Conservation (phyloP, 2,329 filamentous ascomycete genomes). For the Botryosphaeria dothidea region DNA sequence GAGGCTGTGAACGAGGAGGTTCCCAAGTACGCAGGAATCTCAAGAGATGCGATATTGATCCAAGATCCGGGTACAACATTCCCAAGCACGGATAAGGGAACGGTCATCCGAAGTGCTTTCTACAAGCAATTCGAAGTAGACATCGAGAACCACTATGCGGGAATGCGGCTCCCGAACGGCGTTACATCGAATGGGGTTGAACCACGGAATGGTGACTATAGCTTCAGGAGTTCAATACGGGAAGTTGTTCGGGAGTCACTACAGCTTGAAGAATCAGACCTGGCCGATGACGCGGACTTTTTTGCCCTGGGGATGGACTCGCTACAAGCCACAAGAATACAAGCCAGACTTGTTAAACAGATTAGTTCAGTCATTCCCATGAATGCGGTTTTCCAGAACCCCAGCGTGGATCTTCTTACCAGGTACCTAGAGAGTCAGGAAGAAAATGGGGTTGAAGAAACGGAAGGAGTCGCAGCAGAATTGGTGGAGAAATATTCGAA, state of each 20-base stretch:
- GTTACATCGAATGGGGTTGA: conserved; percentile 21
- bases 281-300: conserved; percentile 48
- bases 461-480: not conserved
- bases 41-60: conserved; percentile 55
- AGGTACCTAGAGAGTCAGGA: not conserved
- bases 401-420: conserved; percentile 40
- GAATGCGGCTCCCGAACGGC: conserved; percentile 2
- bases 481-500: not conserved
- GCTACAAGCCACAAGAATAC: conserved; percentile 58
- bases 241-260: conserved; percentile 22
- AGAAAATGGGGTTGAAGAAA: not conserved
- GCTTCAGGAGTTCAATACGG: conserved; percentile 32
- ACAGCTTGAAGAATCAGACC: not conserved
- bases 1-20: conserved; percentile 53
- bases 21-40: conserved; percentile 55
- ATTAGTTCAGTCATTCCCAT: conserved; percentile 55
- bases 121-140: conserved; percentile 51
- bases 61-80: conserved; percentile 48
- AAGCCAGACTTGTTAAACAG: conserved; percentile 52
- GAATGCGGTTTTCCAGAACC: conserved; percentile 62
- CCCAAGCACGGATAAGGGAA: conserved; percentile 58
- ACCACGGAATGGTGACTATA: not conserved
- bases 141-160: conserved; percentile 49
- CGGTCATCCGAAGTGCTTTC: conserved; percentile 54
- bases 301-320: conserved; percentile 61